These are phyloP conservation scores for Marasmius oreades DNA, from an alignment of 1,284 basidiomycete species.

Conservation along the genomic window DNA sequence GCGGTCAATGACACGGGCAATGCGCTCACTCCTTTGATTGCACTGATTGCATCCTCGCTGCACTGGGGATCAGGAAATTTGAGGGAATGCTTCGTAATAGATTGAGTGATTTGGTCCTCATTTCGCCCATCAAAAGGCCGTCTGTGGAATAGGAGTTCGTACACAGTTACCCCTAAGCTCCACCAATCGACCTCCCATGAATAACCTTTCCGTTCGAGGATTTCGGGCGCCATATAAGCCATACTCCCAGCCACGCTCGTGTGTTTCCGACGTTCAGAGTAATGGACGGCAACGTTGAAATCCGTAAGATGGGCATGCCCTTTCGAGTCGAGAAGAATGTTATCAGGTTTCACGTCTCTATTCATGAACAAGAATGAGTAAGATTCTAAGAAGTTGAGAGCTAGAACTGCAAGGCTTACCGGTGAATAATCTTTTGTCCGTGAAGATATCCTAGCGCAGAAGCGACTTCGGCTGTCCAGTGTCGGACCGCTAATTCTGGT, in stretches of 20 bases:
- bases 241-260: conserved; percentile 94
- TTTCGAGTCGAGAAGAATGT: conserved; percentile 87
- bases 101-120: conserved; percentile 78
- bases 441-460: conserved; percentile 89
- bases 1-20: conserved; percentile 1
- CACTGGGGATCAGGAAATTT: conserved; percentile 57
- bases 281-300: conserved; percentile 98
- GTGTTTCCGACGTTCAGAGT: conserved; percentile 80
- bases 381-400: conserved; percentile 23
- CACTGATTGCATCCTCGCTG: conserved; percentile 39
- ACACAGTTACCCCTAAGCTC: conserved; percentile 88
- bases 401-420: conserved; percentile 46
- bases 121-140: conserved; percentile 90
- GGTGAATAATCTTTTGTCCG: conserved; percentile 88
- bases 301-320: conserved; percentile 97
- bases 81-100: conserved; percentile 71
- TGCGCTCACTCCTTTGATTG: conserved; percentile 46
- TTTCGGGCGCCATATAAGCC: conserved; percentile 99
- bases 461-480: conserved; percentile 89
- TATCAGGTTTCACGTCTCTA: conserved; percentile 96
- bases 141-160: conserved; percentile 84
- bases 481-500: conserved; percentile 79
- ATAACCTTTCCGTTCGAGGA: conserved; percentile 76
- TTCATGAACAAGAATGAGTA: conserved; percentile 26
- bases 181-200: conserved; percentile 93